Evolutionary conservation across 495 filamentous ascomycete genomes (phyloP).

Genomic region (Podospora pseudoanserina): DNA sequence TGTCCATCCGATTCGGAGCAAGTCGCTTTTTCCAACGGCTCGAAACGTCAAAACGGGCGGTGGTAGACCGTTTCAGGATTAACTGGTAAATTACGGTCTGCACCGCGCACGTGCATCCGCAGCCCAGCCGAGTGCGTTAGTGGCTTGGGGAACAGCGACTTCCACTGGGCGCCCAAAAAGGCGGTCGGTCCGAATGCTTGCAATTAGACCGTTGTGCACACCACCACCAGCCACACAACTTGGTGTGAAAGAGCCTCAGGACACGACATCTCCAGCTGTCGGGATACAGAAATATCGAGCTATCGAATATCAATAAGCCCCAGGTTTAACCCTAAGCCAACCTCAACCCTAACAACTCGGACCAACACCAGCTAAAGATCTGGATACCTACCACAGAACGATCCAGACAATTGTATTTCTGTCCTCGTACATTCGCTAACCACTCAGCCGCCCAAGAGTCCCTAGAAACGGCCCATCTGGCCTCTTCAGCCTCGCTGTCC

Average conservation of each 20-base stretch:
- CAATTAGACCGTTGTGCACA: constrained; percentile 19
- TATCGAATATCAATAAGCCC: neutral
- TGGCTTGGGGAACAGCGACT: constrained; percentile 12
- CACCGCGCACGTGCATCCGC: constrained; percentile 20
- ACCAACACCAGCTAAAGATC: too few species aligned
- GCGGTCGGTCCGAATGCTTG: constrained; percentile 32
- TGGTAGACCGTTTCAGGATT: constrained; percentile 12
- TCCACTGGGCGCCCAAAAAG: constrained; percentile 15
- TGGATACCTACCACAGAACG: too few species aligned
- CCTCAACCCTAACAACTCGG: neutral
- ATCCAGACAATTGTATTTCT: neutral
- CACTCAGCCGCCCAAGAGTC: neutral
- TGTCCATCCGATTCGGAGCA: constrained; percentile 1
- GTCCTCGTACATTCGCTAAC: neutral
- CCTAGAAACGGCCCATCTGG: neutral
- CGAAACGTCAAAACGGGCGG: constrained; percentile 2
- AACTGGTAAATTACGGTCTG: constrained; percentile 4
- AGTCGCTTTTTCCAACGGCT: neutral
- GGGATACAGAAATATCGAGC: neutral
- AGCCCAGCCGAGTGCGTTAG: constrained; percentile 16
- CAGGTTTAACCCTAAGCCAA: neutral
- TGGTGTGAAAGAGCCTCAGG: neutral
- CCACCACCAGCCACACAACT: neutral
- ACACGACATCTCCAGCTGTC: neutral
- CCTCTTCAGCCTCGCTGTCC: neutral